These are phyloP conservation scores for Blastomyces percursus DNA, from an alignment of 2,329 filamentous ascomycete genomes.

Conservation along the genomic window DNA sequence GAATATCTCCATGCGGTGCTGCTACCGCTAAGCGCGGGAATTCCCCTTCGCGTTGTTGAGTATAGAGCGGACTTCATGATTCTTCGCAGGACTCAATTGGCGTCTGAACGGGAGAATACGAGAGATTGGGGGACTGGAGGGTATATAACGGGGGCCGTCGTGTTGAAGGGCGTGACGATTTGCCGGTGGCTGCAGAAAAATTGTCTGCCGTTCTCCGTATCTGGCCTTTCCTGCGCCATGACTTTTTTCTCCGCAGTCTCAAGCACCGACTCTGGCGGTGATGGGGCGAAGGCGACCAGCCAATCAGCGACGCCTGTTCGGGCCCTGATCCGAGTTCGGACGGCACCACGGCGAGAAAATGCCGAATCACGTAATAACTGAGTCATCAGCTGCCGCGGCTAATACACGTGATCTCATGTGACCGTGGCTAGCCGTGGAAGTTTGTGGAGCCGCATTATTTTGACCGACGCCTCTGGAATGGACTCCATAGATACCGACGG, in stretches of 20 bases:
- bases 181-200: neutral
- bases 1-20: neutral
- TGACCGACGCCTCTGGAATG: neutral
- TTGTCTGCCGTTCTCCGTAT: neutral
- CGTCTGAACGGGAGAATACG: neutral
- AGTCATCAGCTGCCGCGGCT: neutral
- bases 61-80: neutral
- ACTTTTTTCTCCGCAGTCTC: neutral
- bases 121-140: neutral
- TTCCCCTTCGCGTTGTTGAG: neutral
- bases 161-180: neutral
- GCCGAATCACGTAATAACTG: neutral
- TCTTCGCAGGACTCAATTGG: neutral
- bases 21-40: neutral
- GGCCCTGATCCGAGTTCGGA: neutral
- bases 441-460: neutral
- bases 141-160: neutral
- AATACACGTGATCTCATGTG: neutral
- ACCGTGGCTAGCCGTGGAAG: neutral
- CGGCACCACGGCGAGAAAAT: neutral
- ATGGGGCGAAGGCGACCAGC: neutral
- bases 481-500: neutral
- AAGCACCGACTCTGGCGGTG: neutral
- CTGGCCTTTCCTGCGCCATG: neutral
- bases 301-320: neutral